phyloP scores from a whole-genome alignment of 225 moss, liverwort and hornwort species.

The Ulota crispa region DNA sequence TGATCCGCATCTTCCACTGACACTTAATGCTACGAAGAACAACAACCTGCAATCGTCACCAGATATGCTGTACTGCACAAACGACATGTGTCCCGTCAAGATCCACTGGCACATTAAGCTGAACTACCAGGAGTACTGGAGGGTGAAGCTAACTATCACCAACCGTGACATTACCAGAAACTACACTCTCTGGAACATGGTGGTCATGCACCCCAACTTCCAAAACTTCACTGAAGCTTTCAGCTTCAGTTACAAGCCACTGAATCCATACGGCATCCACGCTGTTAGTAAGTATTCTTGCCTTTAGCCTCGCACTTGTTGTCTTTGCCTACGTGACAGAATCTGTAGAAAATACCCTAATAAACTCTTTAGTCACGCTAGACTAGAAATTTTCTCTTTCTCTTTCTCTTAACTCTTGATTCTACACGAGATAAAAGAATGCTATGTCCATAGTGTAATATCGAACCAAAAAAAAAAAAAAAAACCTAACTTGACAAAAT shows the following conservation, averaged over 20 bases:
- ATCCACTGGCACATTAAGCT: slow-evolving; percentile 71
- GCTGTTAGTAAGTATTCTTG: slow-evolving; percentile 35
- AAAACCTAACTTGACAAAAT: neutral
- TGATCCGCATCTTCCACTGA: slow-evolving; percentile 47
- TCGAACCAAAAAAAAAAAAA: neutral
- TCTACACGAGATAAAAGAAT: neutral
- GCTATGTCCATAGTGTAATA: neutral
- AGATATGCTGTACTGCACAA: slow-evolving; percentile 61
- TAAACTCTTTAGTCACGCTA: neutral
- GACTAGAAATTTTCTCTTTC: neutral
- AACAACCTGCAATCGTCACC: slow-evolving; percentile 22
- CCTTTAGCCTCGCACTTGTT: neutral
- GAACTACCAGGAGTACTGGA: slow-evolving; percentile 67
- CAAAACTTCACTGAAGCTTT: slow-evolving; percentile 61
- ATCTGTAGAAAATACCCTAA: neutral
- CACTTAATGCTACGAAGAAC: slow-evolving; percentile 38
- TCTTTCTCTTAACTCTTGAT: neutral
- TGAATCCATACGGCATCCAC: slow-evolving; percentile 34
- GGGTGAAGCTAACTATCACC: slow-evolving; percentile 69
- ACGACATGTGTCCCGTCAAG: slow-evolving; percentile 65
- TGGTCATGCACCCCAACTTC: slow-evolving; percentile 58
- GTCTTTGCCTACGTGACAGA: neutral
- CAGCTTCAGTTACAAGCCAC: slow-evolving; percentile 62
- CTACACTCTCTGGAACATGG: slow-evolving; percentile 64
- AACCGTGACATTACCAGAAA: slow-evolving; percentile 58